phyloP scores from a whole-genome alignment of 2,329 filamentous ascomycete species.

The Microdochium nivale region DNA sequence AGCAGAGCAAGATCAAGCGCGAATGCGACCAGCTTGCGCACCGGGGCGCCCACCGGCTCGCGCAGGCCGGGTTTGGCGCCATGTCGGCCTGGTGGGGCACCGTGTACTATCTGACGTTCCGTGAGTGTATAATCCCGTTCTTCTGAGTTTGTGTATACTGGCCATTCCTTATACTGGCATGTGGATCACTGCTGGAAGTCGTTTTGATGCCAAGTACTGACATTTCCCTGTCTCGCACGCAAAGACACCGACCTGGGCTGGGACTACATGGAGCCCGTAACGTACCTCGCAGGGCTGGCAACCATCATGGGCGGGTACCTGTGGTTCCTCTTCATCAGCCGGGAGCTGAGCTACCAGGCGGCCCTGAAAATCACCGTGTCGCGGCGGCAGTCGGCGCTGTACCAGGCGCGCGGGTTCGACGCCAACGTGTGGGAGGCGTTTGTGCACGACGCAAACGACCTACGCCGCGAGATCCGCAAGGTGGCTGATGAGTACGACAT shows the following conservation, averaged over 20 bases:
- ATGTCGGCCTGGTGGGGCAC: constrained; percentile 72
- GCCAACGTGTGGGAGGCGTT: constrained; percentile 67
- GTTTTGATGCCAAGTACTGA: no score
- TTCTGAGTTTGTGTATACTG: not conserved
- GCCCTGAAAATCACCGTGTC: constrained; percentile 84
- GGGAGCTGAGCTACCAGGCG: constrained; percentile 77
- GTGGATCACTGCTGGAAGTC: no score
- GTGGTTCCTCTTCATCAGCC: constrained; percentile 90
- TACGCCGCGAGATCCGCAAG: constrained; percentile 70
- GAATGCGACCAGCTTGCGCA: constrained; percentile 76
- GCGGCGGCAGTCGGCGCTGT: constrained; percentile 66
- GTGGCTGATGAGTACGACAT: constrained; percentile 84
- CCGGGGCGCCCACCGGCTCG: constrained; percentile 67
- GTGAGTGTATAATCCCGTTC: not conserved
- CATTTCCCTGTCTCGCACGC: no score
- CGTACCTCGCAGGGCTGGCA: constrained; percentile 78
- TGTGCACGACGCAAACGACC: constrained; percentile 68
- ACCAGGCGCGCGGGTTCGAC: constrained; percentile 69
- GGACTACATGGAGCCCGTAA: constrained; percentile 87
- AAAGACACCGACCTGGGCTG: constrained; percentile 66
- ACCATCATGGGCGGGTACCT: constrained; percentile 85
- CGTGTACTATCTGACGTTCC: constrained; percentile 65
- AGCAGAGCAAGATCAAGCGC: constrained; percentile 65
- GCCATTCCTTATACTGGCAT: no score
- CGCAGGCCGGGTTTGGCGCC: constrained; percentile 68